phyloP scores from a whole-genome alignment of 2,329 filamentous ascomycete genomes.

The Stagonosporopsis chrysanthemi region DNA sequence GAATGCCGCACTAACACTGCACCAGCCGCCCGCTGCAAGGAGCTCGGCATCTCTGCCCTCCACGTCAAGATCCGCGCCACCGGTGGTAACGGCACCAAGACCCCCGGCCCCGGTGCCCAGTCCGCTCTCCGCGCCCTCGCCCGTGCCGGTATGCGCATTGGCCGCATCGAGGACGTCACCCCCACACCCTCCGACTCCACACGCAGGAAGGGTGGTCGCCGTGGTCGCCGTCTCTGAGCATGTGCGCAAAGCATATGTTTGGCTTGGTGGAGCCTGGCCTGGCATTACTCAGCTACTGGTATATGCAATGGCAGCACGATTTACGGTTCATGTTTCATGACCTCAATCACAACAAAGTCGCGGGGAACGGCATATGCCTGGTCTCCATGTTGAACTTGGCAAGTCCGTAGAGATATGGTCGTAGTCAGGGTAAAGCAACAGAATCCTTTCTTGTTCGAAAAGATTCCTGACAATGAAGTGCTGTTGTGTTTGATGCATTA shows the following conservation, averaged over 20 bases:
- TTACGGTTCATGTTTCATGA: conserved; percentile 44
- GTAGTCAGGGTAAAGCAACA: conserved; percentile 48
- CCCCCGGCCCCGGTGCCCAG: conserved; percentile 97
- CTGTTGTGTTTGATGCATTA: conserved; percentile 43
- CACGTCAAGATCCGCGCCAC: conserved; percentile 99
- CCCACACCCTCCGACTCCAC: conserved; percentile 99
- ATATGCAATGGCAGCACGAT: conserved; percentile 36
- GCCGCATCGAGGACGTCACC: conserved; percentile 99
- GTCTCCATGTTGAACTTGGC: conserved; percentile 52
- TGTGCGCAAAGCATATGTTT: conserved; percentile 53
- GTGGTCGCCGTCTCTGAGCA: conserved; percentile 99
- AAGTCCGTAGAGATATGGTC: conserved; percentile 32
- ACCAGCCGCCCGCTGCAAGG: conserved; percentile 83
- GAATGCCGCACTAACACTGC: neutral
- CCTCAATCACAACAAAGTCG: conserved; percentile 47
- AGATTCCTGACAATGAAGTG: conserved; percentile 44
- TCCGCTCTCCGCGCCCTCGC: conserved; percentile 98
- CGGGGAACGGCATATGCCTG: conserved; percentile 51
- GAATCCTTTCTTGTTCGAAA: conserved; percentile 48
- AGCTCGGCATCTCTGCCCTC: conserved; percentile 88
- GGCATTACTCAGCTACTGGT: conserved; percentile 33
- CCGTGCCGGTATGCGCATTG: conserved; percentile 99
- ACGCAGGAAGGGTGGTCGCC: conserved; percentile 99
- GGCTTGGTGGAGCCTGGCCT: conserved; percentile 45
- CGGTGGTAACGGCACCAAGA: conserved; percentile 99